phyloP scores from a whole-genome alignment of 495 filamentous ascomycete genomes.

The Rhypophila decipiens region DNA sequence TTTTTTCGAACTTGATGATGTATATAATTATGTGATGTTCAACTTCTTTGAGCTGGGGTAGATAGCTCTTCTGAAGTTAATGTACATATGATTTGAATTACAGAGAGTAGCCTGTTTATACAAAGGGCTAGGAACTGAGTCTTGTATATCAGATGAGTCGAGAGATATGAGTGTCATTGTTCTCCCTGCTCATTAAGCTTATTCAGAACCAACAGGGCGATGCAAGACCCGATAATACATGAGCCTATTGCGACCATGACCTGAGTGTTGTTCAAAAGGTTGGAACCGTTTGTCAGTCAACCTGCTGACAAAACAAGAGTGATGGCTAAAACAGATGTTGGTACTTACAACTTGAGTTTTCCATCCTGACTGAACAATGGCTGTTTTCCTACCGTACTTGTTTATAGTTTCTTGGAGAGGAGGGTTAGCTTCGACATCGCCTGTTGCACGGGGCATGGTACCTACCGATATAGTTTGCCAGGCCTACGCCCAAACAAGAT shows the following conservation, averaged over 20 bases:
- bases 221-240: constrained; percentile 73
- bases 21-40: no score
- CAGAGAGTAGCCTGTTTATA: no score
- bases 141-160: no score
- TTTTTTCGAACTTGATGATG: no score
- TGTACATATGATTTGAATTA: no score
- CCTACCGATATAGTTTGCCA: constrained; percentile 74
- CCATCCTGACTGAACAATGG: constrained; percentile 89
- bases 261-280: constrained; percentile 4
- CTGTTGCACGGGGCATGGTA: background rate
- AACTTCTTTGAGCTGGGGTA: no score
- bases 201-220: constrained; percentile 41
- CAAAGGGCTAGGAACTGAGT: no score
- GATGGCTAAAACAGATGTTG: background rate
- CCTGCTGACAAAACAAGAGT: background rate
- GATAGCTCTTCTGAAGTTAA: no score
- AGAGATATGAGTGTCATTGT: background rate
- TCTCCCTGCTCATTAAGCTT: constrained; percentile 21
- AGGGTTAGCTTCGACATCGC: background rate
- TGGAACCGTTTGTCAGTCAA: background rate
- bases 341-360: constrained; percentile 73
- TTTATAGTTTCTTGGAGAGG: constrained; percentile 56
- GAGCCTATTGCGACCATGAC: constrained; percentile 69
- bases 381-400: constrained; percentile 68
- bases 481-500: constrained; percentile 64